Percentiles rank a stretch among this genome's conserved stretches.
Conservation (phyloP, 2,329 filamentous ascomycete genomes). For the Davidsoniella neocaledoniae region DNA sequence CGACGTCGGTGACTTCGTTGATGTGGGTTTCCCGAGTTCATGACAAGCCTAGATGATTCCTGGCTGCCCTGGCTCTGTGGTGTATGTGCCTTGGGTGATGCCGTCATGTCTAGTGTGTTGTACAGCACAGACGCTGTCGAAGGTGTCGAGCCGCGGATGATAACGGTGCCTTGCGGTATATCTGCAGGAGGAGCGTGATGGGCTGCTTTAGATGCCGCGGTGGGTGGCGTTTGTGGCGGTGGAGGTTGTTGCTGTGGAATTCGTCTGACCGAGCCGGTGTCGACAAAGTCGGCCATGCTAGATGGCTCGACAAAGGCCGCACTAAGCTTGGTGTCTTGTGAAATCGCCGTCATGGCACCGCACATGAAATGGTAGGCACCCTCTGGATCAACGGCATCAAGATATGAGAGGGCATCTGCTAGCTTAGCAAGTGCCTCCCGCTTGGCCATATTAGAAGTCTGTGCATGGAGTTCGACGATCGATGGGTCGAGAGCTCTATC, state of each 20-base stretch:
- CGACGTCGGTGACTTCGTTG: slow-evolving; percentile 60
- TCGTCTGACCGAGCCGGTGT: slow-evolving; percentile 2
- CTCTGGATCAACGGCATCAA: slow-evolving; percentile 80
- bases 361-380: slow-evolving; percentile 75
- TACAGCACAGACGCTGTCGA: background rate
- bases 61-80: slow-evolving; percentile 23
- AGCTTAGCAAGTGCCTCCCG: slow-evolving; percentile 69
- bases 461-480: slow-evolving; percentile 73
- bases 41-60: slow-evolving; percentile 42
- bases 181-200: slow-evolving; percentile 6
- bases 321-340: slow-evolving; percentile 49
- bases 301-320: slow-evolving; percentile 26
- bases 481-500: slow-evolving; percentile 66
- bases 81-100: slow-evolving; percentile 3
- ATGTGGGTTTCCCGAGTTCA: slow-evolving; percentile 73
- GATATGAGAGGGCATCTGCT: slow-evolving; percentile 67
- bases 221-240: background rate
- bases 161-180: slow-evolving; percentile 38
- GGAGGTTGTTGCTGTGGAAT: background rate
- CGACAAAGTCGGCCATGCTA: slow-evolving; percentile 10
- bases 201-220: background rate
- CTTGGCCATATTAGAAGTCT: slow-evolving; percentile 49
- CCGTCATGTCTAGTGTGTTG: slow-evolving; percentile 10
- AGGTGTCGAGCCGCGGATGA: slow-evolving; percentile 21
- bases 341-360: slow-evolving; percentile 56